Percentiles rank a stretch among this genome's conserved stretches.
These are phyloP conservation scores for Catunica adiposa DNA, from an alignment of 2,329 filamentous ascomycete species.

Conservation along the genomic window DNA sequence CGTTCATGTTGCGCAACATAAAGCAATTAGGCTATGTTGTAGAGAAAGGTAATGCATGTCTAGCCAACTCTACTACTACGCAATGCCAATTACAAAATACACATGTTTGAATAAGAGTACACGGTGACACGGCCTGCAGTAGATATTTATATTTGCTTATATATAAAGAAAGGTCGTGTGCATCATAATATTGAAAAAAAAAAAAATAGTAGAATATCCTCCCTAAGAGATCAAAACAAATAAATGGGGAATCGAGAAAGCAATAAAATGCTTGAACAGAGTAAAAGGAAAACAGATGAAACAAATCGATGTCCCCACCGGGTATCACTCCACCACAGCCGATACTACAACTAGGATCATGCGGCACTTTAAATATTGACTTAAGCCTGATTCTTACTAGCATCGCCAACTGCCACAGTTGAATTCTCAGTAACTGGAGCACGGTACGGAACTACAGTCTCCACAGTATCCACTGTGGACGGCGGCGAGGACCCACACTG, in stretches of 20 bases:
- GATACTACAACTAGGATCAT: not conserved
- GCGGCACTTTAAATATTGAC: not conserved
- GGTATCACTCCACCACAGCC: not conserved
- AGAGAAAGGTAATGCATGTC: no score
- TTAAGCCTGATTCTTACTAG: not conserved
- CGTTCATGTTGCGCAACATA: no score
- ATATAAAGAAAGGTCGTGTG: no score
- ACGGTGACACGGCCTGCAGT: no score
- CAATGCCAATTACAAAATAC: no score
- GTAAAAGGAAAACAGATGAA: not conserved
- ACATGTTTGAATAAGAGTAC: no score
- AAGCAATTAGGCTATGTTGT: no score
- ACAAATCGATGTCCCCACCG: not conserved
- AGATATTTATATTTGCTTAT: no score
- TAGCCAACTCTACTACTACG: no score
- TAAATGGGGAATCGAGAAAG: constrained; percentile 1
- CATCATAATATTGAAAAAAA: no score
- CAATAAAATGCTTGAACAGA: not conserved
- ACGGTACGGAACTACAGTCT: not conserved
- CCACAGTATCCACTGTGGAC: not conserved
- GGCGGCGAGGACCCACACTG: not conserved
- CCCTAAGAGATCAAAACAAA: not conserved
- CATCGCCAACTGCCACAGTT: not conserved
- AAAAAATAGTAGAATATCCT: not conserved
- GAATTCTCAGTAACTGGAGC: not conserved